A percentile compares a stretch with the other conserved stretches of the same genome.
phyloP scores from a whole-genome alignment of 176 grass and related monocot genomes.

The Rhipidocladum racemiflorum region DNA sequence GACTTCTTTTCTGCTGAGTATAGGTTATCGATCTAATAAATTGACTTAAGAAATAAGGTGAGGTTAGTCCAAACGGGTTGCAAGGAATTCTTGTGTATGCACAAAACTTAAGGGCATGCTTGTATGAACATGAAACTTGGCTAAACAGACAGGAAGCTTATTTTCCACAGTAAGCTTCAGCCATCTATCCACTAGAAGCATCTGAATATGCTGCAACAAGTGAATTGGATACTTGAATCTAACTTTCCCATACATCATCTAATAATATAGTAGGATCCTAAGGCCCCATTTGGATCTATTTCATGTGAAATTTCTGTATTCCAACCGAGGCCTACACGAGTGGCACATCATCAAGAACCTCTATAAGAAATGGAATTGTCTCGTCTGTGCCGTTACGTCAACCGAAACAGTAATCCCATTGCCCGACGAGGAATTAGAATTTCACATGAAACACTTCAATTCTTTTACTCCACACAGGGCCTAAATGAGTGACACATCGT shows the following conservation, averaged over 20 bases:
- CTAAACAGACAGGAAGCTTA: background rate
- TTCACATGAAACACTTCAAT: too few relatives aligned
- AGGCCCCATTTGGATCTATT: too few relatives aligned
- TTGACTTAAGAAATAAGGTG: background rate
- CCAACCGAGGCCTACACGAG: too few relatives aligned
- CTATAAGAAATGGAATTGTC: too few relatives aligned
- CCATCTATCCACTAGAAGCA: background rate
- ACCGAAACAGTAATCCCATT: too few relatives aligned
- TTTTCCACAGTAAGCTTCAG: background rate
- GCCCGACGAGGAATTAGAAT: too few relatives aligned
- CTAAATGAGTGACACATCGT: too few relatives aligned
- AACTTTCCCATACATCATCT: background rate
- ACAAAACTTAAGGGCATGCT: background rate
- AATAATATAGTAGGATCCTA: background rate
- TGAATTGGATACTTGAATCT: background rate
- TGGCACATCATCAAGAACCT: too few relatives aligned
- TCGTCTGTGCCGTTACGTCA: too few relatives aligned
- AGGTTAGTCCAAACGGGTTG: background rate
- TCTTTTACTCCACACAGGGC: too few relatives aligned
- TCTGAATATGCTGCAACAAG: background rate
- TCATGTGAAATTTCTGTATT: too few relatives aligned
- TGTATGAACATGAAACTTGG: background rate
- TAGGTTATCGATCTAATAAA: background rate
- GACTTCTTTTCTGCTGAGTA: background rate
- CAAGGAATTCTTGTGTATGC: background rate